These are phyloP conservation scores for Priceomyces melissophilus DNA, from an alignment of 805 yeast species.

Conservation along the genomic window DNA sequence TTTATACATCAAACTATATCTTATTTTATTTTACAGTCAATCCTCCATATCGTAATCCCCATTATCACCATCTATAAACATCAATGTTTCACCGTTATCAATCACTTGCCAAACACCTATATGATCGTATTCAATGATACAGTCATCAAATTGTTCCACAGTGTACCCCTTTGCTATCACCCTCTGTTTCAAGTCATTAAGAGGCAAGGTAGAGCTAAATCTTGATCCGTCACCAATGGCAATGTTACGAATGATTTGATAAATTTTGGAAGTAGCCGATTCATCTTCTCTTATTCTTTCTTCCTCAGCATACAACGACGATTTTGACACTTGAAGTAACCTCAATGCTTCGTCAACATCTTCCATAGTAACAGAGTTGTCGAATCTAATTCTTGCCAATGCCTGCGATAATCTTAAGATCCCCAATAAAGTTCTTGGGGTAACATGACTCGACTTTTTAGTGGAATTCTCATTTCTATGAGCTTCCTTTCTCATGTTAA, in stretches of 20 bases:
- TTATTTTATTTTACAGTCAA: neutral
- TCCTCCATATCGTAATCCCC: slow-evolving; percentile 28
- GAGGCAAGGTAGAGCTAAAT: slow-evolving; percentile 27
- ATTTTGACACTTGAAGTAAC: slow-evolving; percentile 80
- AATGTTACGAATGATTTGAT: slow-evolving; percentile 62
- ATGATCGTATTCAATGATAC: slow-evolving; percentile 69
- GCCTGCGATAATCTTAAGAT: slow-evolving; percentile 93
- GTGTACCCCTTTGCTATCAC: slow-evolving; percentile 82
- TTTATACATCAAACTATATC: too few relatives aligned
- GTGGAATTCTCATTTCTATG: slow-evolving; percentile 73
- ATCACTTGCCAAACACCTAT: slow-evolving; percentile 74
- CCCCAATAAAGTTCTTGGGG: slow-evolving; percentile 92
- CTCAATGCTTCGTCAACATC: slow-evolving; percentile 97
- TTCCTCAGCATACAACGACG: slow-evolving; percentile 62
- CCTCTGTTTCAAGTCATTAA: slow-evolving; percentile 55
- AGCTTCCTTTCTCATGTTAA: slow-evolving; percentile 89
- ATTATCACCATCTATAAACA: slow-evolving; percentile 46
- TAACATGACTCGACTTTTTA: slow-evolving; percentile 82
- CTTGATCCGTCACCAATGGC: slow-evolving; percentile 37
- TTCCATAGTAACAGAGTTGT: slow-evolving; percentile 60
- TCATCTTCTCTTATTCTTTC: slow-evolving; percentile 56
- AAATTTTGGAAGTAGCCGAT: slow-evolving; percentile 65
- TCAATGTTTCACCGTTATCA: slow-evolving; percentile 64
- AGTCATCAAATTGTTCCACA: slow-evolving; percentile 67
- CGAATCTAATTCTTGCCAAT: slow-evolving; percentile 82